phyloP scores from a whole-genome alignment of 345 rosid species.

The Erucastrum elatum region DNA sequence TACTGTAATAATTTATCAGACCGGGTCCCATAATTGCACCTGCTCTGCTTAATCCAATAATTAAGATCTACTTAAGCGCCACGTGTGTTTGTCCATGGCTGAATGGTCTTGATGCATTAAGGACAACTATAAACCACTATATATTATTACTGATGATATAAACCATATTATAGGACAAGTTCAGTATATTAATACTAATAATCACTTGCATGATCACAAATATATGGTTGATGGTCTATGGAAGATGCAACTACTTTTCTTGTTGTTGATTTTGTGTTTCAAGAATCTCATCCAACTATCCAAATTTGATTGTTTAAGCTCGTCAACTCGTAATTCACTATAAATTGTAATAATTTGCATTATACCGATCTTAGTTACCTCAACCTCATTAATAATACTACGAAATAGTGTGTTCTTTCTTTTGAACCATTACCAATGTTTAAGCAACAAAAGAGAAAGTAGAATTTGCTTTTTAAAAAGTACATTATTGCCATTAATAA shows the following conservation, averaged over 20 bases:
- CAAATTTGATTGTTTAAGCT: slow-evolving; percentile 1
- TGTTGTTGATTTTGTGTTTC: slow-evolving; percentile 27
- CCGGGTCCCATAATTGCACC: slow-evolving; percentile 30
- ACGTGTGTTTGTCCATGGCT: not conserved
- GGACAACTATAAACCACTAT: not conserved
- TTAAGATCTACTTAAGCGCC: slow-evolving; percentile 15
- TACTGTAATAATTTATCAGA: not conserved
- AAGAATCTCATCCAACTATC: slow-evolving; percentile 19
- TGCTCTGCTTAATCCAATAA: slow-evolving; percentile 39
- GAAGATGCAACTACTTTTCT: slow-evolving; percentile 41
- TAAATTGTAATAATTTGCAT: too few relatives aligned
- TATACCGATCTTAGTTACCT: not conserved
- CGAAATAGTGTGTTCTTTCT: not conserved
- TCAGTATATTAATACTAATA: slow-evolving; percentile 8
- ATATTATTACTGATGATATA: not conserved
- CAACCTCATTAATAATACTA: not conserved
- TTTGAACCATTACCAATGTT: not conserved
- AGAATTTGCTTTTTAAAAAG: not conserved
- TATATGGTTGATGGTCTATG: slow-evolving; percentile 1
- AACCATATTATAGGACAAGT: not conserved
- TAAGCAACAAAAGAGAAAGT: not conserved
- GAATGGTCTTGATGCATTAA: not conserved
- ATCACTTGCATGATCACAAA: slow-evolving; percentile 14
- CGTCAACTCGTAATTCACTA: slow-evolving; percentile 3
- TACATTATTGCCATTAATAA: not conserved